phyloP scores from a whole-genome alignment of 1,284 basidiomycete genomes.

The Ceratobasidium sp. region DNA sequence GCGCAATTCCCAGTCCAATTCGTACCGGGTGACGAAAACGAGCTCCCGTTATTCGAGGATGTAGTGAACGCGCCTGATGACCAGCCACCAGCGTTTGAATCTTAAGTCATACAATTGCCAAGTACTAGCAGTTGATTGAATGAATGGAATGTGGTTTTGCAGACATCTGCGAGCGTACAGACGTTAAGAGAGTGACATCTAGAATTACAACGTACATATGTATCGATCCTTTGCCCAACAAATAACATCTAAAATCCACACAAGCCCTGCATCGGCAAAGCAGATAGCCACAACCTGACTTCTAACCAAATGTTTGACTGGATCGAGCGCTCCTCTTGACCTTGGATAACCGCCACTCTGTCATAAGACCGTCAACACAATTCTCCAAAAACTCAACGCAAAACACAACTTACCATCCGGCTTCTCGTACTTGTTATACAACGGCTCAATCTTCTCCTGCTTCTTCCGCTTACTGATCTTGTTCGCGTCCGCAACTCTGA shows the following conservation, averaged over 20 bases:
- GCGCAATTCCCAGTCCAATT: conserved; percentile 30
- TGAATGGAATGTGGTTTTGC: not conserved
- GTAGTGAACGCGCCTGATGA: not conserved
- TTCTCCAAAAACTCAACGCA: not conserved
- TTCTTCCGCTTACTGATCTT: conserved; percentile 98
- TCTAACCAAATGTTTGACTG: conserved; percentile 82
- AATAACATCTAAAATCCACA: conserved; percentile 10
- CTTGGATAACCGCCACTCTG: conserved; percentile 88
- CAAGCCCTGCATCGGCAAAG: not conserved
- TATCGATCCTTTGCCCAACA: not conserved
- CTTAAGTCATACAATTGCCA: not conserved
- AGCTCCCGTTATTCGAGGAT: conserved; percentile 26
- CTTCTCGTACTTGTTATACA: conserved; percentile 91
- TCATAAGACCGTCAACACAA: not conserved
- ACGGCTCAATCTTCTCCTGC: conserved; percentile 96
- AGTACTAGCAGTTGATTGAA: not conserved
- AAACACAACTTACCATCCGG: conserved; percentile 64
- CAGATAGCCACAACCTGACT: too few species aligned
- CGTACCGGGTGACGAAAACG: conserved; percentile 25
- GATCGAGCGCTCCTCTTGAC: conserved; percentile 88
- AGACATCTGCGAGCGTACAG: not conserved
- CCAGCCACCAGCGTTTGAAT: not conserved
- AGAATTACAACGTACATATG: conserved; percentile 40
- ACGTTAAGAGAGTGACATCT: conserved; percentile 9
- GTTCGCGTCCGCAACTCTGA: conserved; percentile 95